Evolutionary conservation across 176 grass and related monocot genomes (phyloP).

Genomic region (Ensete ventricosum): DNA sequence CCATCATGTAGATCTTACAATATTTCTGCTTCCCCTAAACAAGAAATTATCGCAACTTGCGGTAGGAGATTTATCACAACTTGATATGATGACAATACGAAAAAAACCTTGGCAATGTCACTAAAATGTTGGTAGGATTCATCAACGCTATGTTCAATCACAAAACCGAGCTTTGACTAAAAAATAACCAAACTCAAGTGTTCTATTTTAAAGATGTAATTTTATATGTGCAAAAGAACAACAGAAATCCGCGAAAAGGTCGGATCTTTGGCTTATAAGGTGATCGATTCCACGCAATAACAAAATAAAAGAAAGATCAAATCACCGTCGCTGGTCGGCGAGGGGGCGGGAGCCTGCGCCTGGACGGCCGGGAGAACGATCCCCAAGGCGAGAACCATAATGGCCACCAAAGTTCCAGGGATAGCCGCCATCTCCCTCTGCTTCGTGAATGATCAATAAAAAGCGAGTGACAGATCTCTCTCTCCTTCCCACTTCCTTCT

Average conservation of each 20-base stretch:
- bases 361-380: background rate
- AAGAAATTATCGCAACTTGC: no score
- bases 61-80: no score
- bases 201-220: no score
- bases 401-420: background rate
- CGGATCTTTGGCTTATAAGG: background rate
- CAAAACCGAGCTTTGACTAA: no score
- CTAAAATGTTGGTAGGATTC: no score
- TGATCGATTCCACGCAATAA: background rate
- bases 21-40: no score
- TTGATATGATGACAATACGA: no score
- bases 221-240: no score
- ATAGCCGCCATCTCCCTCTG: background rate
- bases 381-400: background rate
- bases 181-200: no score
- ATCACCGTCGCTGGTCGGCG: slow-evolving; percentile 4
- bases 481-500: background rate
- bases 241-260: background rate
- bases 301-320: background rate
- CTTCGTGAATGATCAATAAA: background rate
- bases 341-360: background rate
- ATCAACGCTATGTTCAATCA: no score
- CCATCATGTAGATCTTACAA: no score
- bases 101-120: no score
- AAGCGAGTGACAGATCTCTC: background rate